Evolutionary conservation across 2,329 filamentous ascomycete genomes (phyloP), one percentile per base, ranked within the genome.

Genomic region (Penicillium occitanis): DNA sequence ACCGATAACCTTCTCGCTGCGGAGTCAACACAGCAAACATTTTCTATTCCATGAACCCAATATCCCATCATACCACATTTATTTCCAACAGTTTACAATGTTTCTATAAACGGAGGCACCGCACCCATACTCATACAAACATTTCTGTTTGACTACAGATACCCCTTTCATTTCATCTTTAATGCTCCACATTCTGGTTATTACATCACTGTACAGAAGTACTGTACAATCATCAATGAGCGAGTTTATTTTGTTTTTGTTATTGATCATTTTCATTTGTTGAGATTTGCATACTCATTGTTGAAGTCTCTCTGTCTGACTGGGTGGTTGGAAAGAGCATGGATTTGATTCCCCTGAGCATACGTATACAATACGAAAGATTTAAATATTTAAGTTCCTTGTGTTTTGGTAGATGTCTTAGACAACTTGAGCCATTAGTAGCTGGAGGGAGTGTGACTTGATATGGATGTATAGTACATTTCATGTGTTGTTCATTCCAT

Each of bases 1-100:
- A 76, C 57, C 75, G 76, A 69, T 78, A 61, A 72, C 33, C 19
- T n/a, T 51, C 37, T 28, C n/a, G 35, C 35, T 40, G 19, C 42
- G 28, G 8, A 48, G 13, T 14, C 40, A 44, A 30, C 17, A 42
- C 40, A 44, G 37, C 25, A 19, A 30, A 22, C 8, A 25, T 51
- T 6, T 30, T 2, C n/a, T 37, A 19, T 55, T 22, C 30, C 17
- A 22, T 55, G 30, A 33, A 6, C 28, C 5, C 30, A 22, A 57
- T 7, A 40, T 22, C 35, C 51, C 17, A 19, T n/a, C 53, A 22
- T 55, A 25, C 19, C 3, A 19, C 28, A 33, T 44, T 60, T 60
- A 22, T 30, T 44, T 30, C 13, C 11, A 33, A 37, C 53, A n/a
- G 42, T 44, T n/a, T n/a, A 44, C 42, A 8, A 44, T 40, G 53